Conservation (phyloP, 2,329 filamentous ascomycete species). For the Neofusicoccum kwambonambiense region DNA sequence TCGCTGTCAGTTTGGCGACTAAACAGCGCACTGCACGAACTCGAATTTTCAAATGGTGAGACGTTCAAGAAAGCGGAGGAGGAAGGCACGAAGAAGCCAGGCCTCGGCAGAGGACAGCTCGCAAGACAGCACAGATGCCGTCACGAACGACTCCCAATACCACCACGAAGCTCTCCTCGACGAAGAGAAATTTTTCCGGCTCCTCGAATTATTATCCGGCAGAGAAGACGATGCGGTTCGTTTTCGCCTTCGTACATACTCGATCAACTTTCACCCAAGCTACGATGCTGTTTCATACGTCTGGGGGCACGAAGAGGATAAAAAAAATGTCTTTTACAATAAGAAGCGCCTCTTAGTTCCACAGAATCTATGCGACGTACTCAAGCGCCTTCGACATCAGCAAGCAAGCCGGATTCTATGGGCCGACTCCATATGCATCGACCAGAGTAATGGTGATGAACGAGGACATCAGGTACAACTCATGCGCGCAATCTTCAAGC, state of each 20-base stretch:
- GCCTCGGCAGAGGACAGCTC: too few relatives aligned
- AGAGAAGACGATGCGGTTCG: neutral
- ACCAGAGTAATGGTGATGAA: constrained; percentile 6
- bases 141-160: neutral
- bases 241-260: neutral
- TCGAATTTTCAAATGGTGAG: too few relatives aligned
- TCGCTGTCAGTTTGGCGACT: too few relatives aligned
- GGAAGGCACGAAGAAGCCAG: too few relatives aligned
- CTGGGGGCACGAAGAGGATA: neutral
- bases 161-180: neutral
- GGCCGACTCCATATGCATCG: constrained; percentile 20
- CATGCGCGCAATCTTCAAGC: too few relatives aligned
- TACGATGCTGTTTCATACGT: constrained; percentile 5
- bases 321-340: neutral
- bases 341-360: neutral
- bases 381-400: neutral
- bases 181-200: neutral
- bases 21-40: too few relatives aligned
- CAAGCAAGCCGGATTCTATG: constrained; percentile 9
- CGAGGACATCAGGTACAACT: too few relatives aligned
- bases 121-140: too few relatives aligned
- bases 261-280: neutral
- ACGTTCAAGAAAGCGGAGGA: too few relatives aligned
- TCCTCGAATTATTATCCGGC: neutral
- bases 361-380: neutral